These are phyloP conservation scores for Nymphaea colorata DNA, from an alignment of 164 flowering plant genomes.

Conservation along the genomic window DNA sequence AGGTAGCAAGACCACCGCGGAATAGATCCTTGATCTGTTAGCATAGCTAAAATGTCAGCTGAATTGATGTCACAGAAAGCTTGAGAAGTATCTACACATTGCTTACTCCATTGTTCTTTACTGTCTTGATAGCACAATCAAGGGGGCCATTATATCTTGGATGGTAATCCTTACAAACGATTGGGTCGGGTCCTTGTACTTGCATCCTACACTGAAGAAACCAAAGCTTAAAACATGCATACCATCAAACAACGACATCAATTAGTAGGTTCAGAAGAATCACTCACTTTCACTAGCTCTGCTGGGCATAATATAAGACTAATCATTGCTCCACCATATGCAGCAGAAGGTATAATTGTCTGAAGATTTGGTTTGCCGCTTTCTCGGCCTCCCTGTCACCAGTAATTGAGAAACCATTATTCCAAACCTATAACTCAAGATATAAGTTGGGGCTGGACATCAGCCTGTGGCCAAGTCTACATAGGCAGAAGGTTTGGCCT, in stretches of 20 bases:
- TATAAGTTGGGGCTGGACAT: too few species aligned
- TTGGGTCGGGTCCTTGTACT: constrained; percentile 72
- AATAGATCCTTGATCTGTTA: constrained; percentile 71
- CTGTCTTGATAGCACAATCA: constrained; percentile 67
- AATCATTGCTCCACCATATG: constrained; percentile 66
- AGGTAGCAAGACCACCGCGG: constrained; percentile 68
- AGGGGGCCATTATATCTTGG: constrained; percentile 56
- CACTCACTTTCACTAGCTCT: constrained; percentile 73
- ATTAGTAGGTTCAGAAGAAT: background rate
- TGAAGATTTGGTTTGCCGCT: constrained; percentile 42
- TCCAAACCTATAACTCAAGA: too few species aligned
- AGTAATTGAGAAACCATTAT: background rate
- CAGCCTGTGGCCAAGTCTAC: too few species aligned
- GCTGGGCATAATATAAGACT: constrained; percentile 82
- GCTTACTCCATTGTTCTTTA: constrained; percentile 74
- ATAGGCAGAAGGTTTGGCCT: too few species aligned
- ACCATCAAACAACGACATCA: background rate
- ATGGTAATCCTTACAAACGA: constrained; percentile 27
- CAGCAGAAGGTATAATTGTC: constrained; percentile 73
- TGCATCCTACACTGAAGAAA: constrained; percentile 96
- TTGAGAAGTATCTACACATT: background rate
- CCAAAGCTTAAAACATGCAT: constrained; percentile 1
- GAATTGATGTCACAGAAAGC: background rate
- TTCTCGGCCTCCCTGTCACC: constrained; percentile 35
- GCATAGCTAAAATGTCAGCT: constrained; percentile 13